phyloP scores from a whole-genome alignment of 805 yeast genomes.

The Spathaspora passalidarum region DNA sequence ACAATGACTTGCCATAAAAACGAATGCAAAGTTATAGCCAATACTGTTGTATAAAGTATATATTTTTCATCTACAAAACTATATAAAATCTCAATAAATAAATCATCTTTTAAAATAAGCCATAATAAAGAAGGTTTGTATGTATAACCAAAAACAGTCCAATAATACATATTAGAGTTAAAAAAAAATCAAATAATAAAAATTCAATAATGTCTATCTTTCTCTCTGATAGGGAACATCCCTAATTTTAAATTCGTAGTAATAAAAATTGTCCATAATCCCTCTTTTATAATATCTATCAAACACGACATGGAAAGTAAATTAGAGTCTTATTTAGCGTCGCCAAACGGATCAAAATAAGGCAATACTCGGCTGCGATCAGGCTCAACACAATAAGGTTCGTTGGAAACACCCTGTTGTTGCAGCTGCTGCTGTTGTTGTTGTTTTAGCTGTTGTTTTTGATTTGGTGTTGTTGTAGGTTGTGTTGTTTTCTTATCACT shows the following conservation, averaged over 20 bases:
- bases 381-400: not conserved
- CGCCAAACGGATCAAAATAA: slow-evolving; percentile 26
- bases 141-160: not conserved
- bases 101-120: not conserved
- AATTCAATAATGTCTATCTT: not conserved
- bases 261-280: not conserved
- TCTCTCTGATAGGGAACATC: not conserved
- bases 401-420: not conserved
- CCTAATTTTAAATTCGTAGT: not conserved
- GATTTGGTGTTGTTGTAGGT: not conserved
- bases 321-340: slow-evolving; percentile 4
- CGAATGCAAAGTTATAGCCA: too few relatives aligned
- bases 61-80: not conserved
- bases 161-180: not conserved
- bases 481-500: not conserved
- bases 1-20: not conserved
- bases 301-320: not conserved
- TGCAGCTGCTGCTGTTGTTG: not conserved
- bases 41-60: too few relatives aligned
- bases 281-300: slow-evolving; percentile 1
- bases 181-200: not conserved
- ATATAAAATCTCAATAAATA: not conserved
- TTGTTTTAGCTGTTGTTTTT: not conserved
- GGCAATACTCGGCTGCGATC: slow-evolving; percentile 16
- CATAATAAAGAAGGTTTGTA: not conserved